Evolutionary conservation across 495 filamentous ascomycete species (phyloP).

Genomic region (Annulohypoxylon bovei): DNA sequence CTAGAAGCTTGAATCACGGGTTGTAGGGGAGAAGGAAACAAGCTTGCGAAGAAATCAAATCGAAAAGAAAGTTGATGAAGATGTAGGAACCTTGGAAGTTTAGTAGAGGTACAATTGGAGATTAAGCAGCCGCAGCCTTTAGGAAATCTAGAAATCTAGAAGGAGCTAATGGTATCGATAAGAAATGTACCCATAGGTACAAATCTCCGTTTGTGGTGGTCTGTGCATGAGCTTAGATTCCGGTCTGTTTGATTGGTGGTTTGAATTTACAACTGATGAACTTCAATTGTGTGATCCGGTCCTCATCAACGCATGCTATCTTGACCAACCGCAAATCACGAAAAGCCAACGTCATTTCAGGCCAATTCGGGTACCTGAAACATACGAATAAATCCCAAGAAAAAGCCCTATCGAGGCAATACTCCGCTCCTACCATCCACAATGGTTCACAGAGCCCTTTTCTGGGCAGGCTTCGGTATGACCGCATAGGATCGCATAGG

Average conservation of each 20-base stretch:
- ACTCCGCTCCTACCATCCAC: constrained; percentile 34
- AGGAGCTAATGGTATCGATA: constrained; percentile 22
- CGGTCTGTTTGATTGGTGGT: constrained; percentile 31
- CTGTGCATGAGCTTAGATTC: constrained; percentile 32
- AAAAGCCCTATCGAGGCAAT: constrained; percentile 27
- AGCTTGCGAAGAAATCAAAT: background rate
- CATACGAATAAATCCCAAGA: constrained; percentile 14
- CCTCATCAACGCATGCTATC: constrained; percentile 1
- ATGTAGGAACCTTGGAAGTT: background rate
- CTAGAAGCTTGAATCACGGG: background rate
- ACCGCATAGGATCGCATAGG: constrained; percentile 38
- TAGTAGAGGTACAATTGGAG: background rate
- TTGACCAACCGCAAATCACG: constrained; percentile 4
- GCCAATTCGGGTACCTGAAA: constrained; percentile 7
- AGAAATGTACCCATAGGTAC: background rate
- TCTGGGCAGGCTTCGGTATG: constrained; percentile 98
- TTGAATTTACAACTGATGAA: constrained; percentile 29
- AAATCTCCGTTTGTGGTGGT: background rate
- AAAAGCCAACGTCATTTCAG: background rate
- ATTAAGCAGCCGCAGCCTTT: background rate
- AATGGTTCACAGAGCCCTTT: constrained; percentile 80
- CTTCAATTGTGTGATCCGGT: constrained; percentile 23
- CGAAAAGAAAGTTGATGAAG: background rate
- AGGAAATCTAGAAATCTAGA: background rate
- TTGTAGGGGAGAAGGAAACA: background rate